Evolutionary conservation across 352 stramenopile genomes (phyloP).

Genomic region (Pythium phragmiticola): DNA sequence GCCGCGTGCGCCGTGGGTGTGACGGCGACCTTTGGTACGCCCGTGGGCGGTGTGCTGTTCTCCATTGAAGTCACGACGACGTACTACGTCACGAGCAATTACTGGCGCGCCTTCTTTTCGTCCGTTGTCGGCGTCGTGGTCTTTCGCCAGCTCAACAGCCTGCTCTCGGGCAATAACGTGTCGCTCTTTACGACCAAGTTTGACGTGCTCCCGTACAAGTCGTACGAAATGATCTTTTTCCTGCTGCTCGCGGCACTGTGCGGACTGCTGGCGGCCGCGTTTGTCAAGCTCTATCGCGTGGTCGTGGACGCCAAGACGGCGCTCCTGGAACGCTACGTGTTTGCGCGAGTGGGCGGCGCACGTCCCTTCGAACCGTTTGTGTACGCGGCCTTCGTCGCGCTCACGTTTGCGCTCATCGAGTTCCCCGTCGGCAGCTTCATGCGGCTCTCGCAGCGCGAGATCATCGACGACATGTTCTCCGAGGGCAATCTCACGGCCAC

Average conservation of each 20-base stretch:
- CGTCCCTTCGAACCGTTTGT: conserved; percentile 48
- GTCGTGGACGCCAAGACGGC: conserved; percentile 44
- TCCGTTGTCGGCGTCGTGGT: conserved; percentile 84
- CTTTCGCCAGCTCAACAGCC: conserved; percentile 71
- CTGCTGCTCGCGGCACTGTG: conserved; percentile 79
- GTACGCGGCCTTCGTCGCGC: conserved; percentile 65
- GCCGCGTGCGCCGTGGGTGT: conserved; percentile 75
- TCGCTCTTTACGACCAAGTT: conserved; percentile 84
- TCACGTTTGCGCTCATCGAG: conserved; percentile 68
- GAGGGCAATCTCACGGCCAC: conserved; percentile 40
- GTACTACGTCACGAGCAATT: conserved; percentile 89
- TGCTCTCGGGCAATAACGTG: conserved; percentile 55
- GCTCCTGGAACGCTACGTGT: conserved; percentile 37
- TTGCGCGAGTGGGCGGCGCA: conserved; percentile 25
- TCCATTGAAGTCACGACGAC: conserved; percentile 92
- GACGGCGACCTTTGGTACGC: conserved; percentile 76
- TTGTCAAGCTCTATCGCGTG: conserved; percentile 66
- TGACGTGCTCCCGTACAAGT: conserved; percentile 65
- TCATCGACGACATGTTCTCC: conserved; percentile 89
- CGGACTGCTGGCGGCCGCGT: conserved; percentile 76
- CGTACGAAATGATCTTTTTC: conserved; percentile 76
- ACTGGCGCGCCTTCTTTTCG: conserved; percentile 90
- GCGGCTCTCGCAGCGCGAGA: conserved; percentile 64
- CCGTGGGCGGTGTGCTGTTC: conserved; percentile 94
- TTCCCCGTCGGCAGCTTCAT: conserved; percentile 81